Conservation (phyloP, 441 rosid species). For the Erodium trifolium region DNA sequence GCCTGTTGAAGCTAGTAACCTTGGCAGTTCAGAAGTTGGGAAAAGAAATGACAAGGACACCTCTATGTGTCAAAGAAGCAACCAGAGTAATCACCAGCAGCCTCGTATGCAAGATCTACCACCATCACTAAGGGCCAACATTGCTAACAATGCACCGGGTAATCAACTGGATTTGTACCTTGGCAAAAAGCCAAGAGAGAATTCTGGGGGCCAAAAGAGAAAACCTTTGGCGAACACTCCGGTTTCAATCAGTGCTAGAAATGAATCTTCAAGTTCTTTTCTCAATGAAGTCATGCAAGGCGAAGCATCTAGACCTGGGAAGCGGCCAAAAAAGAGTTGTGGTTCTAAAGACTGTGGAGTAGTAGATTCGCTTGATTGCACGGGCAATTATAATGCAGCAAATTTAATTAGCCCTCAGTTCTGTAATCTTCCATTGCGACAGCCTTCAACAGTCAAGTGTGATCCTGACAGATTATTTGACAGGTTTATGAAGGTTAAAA, state of each 20-base stretch:
- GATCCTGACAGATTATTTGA: conserved; percentile 2
- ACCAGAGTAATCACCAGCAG: conserved; percentile 12
- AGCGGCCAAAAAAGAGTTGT: conserved; percentile 10
- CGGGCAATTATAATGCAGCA: background rate
- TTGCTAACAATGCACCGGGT: background rate
- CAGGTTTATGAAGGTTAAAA: conserved; percentile 20
- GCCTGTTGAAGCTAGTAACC: conserved; percentile 15
- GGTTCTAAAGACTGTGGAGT: background rate
- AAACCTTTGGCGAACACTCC: conserved; percentile 16
- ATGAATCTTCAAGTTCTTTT: background rate
- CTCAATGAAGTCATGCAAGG: conserved; percentile 13
- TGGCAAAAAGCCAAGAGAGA: conserved; percentile 12
- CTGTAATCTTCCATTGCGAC: background rate
- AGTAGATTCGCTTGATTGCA: conserved; percentile 5
- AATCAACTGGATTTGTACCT: background rate
- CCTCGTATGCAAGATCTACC: conserved; percentile 5
- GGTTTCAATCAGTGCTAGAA: conserved; percentile 4
- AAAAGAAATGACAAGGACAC: conserved; percentile 5
- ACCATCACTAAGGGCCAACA: background rate
- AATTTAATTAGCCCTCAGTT: background rate
- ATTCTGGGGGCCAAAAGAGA: conserved; percentile 12
- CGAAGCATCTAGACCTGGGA: conserved; percentile 13
- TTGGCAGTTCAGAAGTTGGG: conserved; percentile 3
- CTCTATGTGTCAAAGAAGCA: conserved; percentile 4
- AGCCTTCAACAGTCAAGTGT: conserved; percentile 8